A percentile compares a stretch with the other conserved stretches of the same genome.
phyloP scores from a whole-genome alignment of 2,329 filamentous ascomycete genomes.

The Dactylonectria macrodidyma region DNA sequence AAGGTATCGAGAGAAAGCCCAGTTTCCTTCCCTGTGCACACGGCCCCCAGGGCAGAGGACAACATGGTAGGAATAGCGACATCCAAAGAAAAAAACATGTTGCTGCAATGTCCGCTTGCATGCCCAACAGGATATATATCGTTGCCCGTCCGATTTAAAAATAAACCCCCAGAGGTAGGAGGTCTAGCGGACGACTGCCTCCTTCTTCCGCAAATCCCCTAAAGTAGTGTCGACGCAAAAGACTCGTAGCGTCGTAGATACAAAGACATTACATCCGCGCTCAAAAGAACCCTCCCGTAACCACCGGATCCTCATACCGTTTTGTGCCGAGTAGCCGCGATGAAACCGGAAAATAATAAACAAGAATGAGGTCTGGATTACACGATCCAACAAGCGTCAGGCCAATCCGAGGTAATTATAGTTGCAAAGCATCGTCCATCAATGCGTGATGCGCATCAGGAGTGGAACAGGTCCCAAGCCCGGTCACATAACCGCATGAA shows the following conservation, averaged over 20 bases:
- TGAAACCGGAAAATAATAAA: conserved; percentile 45
- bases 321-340: conserved; percentile 39
- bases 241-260: conserved; percentile 46
- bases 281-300: conserved; percentile 35
- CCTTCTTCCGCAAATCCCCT: conserved; percentile 18
- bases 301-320: conserved; percentile 39
- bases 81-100: conserved; percentile 3
- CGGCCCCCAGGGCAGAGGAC: conserved; percentile 11
- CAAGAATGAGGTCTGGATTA: conserved; percentile 40
- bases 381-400: conserved; percentile 25
- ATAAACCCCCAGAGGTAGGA: conserved; percentile 12
- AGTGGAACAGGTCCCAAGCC: conserved; percentile 98
- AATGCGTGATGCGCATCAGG: conserved; percentile 63
- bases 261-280: conserved; percentile 47
- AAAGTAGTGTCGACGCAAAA: conserved; percentile 42
- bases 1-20: conserved; percentile 19
- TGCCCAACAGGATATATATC: conserved; percentile 16
- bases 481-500: conserved; percentile 89
- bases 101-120: conserved; percentile 16
- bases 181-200: background rate
- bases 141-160: conserved; percentile 28
- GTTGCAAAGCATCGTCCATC: conserved; percentile 41
- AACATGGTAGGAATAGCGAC: conserved; percentile 14
- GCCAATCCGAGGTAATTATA: conserved; percentile 26
- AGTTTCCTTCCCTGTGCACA: conserved; percentile 17